Base-by-base conservation (phyloP, 1,284 basidiomycete genomes). In the Leccinum solheimii region DNA sequence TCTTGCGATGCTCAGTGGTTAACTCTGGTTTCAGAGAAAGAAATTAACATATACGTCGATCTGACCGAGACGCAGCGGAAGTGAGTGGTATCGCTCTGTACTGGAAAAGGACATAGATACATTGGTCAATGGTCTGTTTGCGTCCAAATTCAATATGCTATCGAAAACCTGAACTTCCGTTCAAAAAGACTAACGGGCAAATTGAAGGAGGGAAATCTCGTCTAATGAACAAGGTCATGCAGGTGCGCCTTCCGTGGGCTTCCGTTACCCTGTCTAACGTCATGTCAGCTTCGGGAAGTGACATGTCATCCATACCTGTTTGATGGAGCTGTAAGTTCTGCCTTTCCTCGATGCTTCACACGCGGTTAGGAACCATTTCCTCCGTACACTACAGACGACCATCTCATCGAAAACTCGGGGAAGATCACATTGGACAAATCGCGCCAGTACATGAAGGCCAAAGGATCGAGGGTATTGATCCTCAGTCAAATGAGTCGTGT, bases 171-270 rank as follows among this genome's bases (percentile, higher is more conserved):
- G 16, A 50, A 50, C 5, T 48, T 57, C 52, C 19, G 16, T 32
- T 11, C 4, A 10, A 59, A 64, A 91, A 89, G 91, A 48, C 79
- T 94, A 27, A 92, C 94, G 1, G 94, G 94, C 14, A 98, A 98
- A 84, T 32, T 32, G 30, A 99, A 99, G 76, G 97, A 99, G 97
- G 97, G 65, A 99, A 98, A 80, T 98, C 96, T 3, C 83, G 96
- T 32, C 78, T 99, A 59, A 94, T 99, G 86, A 99, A 99, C 78
- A 97, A 99, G 81, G 97, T 99, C 66, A 99, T 99, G 97, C 97
- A 99, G 83, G 84, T 94, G 59, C 64, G 86, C 65, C n/a, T 48
- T 23, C 5, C 49, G 21, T 34, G 6, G 19, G 2, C 56, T 50
- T 54, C 54, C 55, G 34, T 21, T 30, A n/a, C 53, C 14, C 13